Conservation (phyloP, 2,329 filamentous ascomycete genomes). For the Ophiostoma triangulosporum region DNA sequence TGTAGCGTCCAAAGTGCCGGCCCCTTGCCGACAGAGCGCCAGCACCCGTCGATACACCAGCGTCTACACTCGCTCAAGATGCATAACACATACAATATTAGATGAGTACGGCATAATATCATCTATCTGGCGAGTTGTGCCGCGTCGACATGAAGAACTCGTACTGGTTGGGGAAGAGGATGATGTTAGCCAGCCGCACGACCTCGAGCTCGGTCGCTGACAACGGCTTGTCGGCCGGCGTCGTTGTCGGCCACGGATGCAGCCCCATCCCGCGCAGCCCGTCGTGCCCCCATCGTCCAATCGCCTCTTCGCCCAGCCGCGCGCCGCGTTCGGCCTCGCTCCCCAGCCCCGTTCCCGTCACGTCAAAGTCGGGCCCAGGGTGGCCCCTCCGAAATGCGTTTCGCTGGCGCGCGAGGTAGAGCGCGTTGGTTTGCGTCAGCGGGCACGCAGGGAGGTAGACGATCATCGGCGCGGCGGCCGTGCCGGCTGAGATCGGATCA, state of each 20-base stretch:
- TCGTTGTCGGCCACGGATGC: constrained; percentile 33
- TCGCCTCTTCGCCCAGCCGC: constrained; percentile 36
- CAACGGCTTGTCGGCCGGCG: too few species aligned
- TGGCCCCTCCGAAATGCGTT: constrained; percentile 43
- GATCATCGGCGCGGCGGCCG: constrained; percentile 30
- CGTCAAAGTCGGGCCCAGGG: constrained; percentile 42
- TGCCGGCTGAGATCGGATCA: background rate
- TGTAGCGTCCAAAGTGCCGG: too few species aligned
- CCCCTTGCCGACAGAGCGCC: constrained; percentile 5
- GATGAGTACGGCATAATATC: too few species aligned
- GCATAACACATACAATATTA: too few species aligned
- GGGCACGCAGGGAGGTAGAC: constrained; percentile 43
- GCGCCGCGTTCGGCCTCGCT: constrained; percentile 37
- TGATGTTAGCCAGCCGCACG: constrained; percentile 40
- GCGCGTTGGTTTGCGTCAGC: constrained; percentile 42
- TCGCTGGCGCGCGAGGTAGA: constrained; percentile 43
- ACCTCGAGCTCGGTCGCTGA: constrained; percentile 42
- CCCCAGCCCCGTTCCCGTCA: constrained; percentile 34
- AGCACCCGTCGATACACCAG: constrained; percentile 19
- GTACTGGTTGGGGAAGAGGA: constrained; percentile 40
- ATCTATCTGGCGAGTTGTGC: constrained; percentile 14
- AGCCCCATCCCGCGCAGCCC: constrained; percentile 45
- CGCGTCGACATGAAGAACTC: constrained; percentile 33
- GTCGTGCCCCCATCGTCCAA: constrained; percentile 36
- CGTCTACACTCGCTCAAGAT: too few species aligned